phyloP scores from a whole-genome alignment of 176 grass and related monocot genomes.

The sorghum (Sorghum bicolor) region DNA sequence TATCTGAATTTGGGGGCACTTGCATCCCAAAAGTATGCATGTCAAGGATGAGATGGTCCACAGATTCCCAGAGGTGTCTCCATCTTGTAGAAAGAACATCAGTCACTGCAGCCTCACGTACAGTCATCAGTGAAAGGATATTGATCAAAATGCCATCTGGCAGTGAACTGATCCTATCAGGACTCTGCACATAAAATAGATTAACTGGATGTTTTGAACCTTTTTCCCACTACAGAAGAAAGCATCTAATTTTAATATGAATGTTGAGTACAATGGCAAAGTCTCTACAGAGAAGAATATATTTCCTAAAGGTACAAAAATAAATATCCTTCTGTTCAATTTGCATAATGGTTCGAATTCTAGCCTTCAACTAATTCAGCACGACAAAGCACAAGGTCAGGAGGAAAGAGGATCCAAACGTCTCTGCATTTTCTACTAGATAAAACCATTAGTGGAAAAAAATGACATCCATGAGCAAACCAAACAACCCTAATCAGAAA shows the following conservation, averaged over 20 bases:
- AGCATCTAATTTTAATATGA: neutral
- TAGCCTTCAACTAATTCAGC: neutral
- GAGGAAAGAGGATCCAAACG: neutral
- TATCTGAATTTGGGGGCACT: neutral
- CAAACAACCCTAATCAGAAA: neutral
- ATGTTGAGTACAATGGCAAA: neutral
- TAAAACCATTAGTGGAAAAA: neutral
- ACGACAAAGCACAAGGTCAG: no score
- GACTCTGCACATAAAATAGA: slow-evolving; percentile 15
- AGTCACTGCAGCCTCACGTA: slow-evolving; percentile 20
- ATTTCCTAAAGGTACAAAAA: neutral
- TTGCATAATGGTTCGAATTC: neutral
- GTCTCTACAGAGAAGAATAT: neutral
- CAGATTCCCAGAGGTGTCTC: slow-evolving; percentile 10
- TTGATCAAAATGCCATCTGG: slow-evolving; percentile 25
- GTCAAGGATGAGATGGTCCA: slow-evolving; percentile 3
- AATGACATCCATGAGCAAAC: neutral
- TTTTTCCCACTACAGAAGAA: neutral
- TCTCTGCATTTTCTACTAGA: neutral
- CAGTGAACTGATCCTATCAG: slow-evolving; percentile 7
- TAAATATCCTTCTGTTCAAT: neutral
- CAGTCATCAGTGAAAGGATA: neutral
- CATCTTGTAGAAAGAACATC: slow-evolving; percentile 11
- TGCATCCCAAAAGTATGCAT: neutral
- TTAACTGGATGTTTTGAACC: neutral